phyloP scores from a whole-genome alignment of 768 basidiomycete genomes.

The Hemileccinum rubropunctum region DNA sequence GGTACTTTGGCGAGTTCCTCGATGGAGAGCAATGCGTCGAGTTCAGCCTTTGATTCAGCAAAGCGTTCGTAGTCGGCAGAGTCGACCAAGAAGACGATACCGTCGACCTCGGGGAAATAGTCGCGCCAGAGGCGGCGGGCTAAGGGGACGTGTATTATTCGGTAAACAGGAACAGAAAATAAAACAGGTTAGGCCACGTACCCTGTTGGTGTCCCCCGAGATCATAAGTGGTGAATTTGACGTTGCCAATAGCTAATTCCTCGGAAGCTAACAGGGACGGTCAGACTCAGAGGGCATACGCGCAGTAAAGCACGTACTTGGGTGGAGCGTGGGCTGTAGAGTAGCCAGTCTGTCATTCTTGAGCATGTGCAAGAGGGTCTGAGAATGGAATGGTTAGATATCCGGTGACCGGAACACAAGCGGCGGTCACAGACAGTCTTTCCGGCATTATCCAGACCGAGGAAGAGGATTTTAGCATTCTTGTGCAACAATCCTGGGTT shows the following conservation, averaged over 20 bases:
- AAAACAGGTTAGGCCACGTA: conserved; percentile 30
- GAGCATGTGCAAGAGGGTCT: conserved; percentile 98
- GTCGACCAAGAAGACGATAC: conserved; percentile 98
- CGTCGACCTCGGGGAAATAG: conserved; percentile 99
- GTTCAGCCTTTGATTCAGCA: conserved; percentile 93
- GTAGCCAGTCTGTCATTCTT: conserved; percentile 99
- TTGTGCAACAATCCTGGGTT: conserved; percentile 82
- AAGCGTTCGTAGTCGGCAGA: conserved; percentile 97
- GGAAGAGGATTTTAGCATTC: conserved; percentile 99
- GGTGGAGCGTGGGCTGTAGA: conserved; percentile 96
- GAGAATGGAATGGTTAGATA: conserved; percentile 4
- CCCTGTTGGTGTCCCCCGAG: conserved; percentile 97
- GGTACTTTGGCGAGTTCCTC: conserved; percentile 95
- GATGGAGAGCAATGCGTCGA: conserved; percentile 93
- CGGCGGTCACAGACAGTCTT: conserved; percentile 72
- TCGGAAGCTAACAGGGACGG: conserved; percentile 72
- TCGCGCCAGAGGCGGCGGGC: conserved; percentile 99
- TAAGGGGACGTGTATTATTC: conserved; percentile 18
- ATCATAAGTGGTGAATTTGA: conserved; percentile 99
- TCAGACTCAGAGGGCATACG: conserved; percentile 1
- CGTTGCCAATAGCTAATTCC: conserved; percentile 97
- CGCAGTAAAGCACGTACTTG: conserved; percentile 59
- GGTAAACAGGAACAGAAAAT: neutral
- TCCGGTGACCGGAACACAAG: neutral
- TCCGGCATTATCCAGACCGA: conserved; percentile 98